Base-by-base conservation (phyloP, 164 flowering plant species). In the Nelumbo lutea region DNA sequence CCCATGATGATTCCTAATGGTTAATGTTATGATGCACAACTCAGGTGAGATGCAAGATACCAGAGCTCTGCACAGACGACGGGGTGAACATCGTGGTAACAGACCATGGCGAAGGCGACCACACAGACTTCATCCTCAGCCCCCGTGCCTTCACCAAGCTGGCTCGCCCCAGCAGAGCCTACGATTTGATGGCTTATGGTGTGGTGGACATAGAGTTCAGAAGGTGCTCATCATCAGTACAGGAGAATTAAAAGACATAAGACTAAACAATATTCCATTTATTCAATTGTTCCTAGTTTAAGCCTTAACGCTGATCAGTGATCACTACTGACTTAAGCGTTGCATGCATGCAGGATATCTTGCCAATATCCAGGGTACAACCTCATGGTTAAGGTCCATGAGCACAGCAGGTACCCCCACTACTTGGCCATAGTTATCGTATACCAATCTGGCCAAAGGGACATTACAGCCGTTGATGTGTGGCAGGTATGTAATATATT, bases 91-190 rank as follows among this genome's bases (percentile, higher is more conserved):
- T 88, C 3, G 89, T 88, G 72, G 95, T 81, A 70, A 91, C 96
- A 0, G 97, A 91, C 78, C 80, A 85, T 3, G 98, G 98, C 1
- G 87, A 79, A 59, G 96, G 98, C 13, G 91, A 86, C 80, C 7
- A 64, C 60, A 87, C 97, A 0, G 97, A 94, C 80, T 90, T 94
- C 82, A 84, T 94, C 68, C 85, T 94, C 10, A 90, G 90, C 68
- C 53, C 78, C 2, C 74, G 83, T 0, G 97, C 87, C 61, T 94
- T 78, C 68, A 41, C 82, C 4, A 78, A 70, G 42, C 47, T 94
- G 77, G 95, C 95, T 38, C 70, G 39, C 3, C 78, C 87, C 1
- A 69, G 79, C 78, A 38, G 47, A 70, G 84, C 84, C 3, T 13
- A 40, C 0, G 75, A 83, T 15, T 67, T 94, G 42, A 75, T 81